Evolutionary conservation across 1,139 yeast genomes (phyloP).

Genomic region (Pichia cactophila): DNA sequence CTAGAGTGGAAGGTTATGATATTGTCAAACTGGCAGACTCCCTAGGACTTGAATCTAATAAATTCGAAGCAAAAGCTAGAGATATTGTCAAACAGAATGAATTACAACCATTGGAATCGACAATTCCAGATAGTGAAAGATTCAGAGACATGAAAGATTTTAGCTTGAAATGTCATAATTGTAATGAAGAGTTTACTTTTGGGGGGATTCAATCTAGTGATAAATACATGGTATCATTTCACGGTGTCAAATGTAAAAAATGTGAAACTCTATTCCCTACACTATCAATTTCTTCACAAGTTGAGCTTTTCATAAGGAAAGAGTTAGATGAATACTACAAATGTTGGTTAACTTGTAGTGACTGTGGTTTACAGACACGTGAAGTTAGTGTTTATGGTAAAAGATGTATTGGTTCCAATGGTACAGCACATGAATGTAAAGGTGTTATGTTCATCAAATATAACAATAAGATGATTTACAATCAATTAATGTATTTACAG

Average conservation of each 20-base stretch:
- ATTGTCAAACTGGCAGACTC: constrained; percentile 67
- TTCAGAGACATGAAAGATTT: constrained; percentile 59
- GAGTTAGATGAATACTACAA: constrained; percentile 75
- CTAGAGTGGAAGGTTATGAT: constrained; percentile 82
- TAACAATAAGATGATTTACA: constrained; percentile 73
- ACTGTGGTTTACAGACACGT: constrained; percentile 77
- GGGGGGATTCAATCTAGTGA: constrained; percentile 66
- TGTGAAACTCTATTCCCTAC: constrained; percentile 49
- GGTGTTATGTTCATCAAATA: constrained; percentile 80
- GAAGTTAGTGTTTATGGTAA: constrained; percentile 87
- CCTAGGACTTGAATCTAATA: constrained; percentile 68
- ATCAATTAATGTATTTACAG: constrained; percentile 74
- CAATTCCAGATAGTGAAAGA: constrained; percentile 74
- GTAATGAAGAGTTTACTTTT: constrained; percentile 55
- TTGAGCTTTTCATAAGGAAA: constrained; percentile 62
- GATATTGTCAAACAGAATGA: constrained; percentile 32
- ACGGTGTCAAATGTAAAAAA: constrained; percentile 63
- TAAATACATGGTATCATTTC: constrained; percentile 50
- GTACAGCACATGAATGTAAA: constrained; percentile 62
- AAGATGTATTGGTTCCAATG: constrained; percentile 65
- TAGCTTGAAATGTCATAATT: constrained; percentile 47
- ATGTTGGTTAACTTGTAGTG: constrained; percentile 83
- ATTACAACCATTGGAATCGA: constrained; percentile 72
- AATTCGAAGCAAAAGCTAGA: constrained; percentile 45
- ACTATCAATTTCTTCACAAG: constrained; percentile 57